A percentile compares a stretch with the other conserved stretches of the same genome.
These are phyloP conservation scores for Penicillium subrubescens DNA, from an alignment of 495 filamentous ascomycete genomes.

Conservation along the genomic window DNA sequence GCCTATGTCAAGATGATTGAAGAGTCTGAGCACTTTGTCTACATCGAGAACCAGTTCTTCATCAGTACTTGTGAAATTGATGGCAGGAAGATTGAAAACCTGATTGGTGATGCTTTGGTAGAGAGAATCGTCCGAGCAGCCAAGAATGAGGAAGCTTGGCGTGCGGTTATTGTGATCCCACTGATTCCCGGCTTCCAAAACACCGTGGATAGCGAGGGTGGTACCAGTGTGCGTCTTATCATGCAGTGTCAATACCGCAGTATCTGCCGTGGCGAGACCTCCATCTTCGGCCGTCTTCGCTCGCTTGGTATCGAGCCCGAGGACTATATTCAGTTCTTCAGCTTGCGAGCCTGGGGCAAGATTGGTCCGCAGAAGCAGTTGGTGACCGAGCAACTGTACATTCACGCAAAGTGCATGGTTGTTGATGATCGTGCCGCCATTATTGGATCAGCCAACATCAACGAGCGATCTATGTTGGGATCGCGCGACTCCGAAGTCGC, in stretches of 20 bases:
- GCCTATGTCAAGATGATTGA: slow-evolving; percentile 95
- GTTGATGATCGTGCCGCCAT: slow-evolving; percentile 93
- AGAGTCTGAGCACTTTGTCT: slow-evolving; percentile 94
- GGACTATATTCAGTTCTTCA: slow-evolving; percentile 96
- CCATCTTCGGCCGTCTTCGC: slow-evolving; percentile 85
- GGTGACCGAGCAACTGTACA: slow-evolving; percentile 96
- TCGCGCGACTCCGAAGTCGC: slow-evolving; percentile 90
- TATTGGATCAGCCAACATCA: slow-evolving; percentile 98
- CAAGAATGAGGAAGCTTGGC: slow-evolving; percentile 85
- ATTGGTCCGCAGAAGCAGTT: slow-evolving; percentile 80
- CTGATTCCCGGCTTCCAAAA: slow-evolving; percentile 99
- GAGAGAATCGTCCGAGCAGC: slow-evolving; percentile 86
- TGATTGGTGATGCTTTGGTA: slow-evolving; percentile 93
- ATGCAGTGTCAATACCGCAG: slow-evolving; percentile 98
- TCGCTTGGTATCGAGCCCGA: slow-evolving; percentile 89
- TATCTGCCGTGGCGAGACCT: slow-evolving; percentile 91
- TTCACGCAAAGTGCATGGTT: slow-evolving; percentile 96
- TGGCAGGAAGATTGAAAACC: slow-evolving; percentile 84
- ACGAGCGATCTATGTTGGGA: slow-evolving; percentile 95
- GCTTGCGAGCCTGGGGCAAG: slow-evolving; percentile 88
- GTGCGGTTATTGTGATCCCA: slow-evolving; percentile 90
- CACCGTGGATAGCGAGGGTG: slow-evolving; percentile 89
- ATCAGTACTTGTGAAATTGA: slow-evolving; percentile 91
- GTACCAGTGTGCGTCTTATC: slow-evolving; percentile 90
- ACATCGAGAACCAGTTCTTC: slow-evolving; percentile 99